Base-by-base conservation (phyloP, 2,329 filamentous ascomycete genomes). In the Colletotrichum sidae region DNA sequence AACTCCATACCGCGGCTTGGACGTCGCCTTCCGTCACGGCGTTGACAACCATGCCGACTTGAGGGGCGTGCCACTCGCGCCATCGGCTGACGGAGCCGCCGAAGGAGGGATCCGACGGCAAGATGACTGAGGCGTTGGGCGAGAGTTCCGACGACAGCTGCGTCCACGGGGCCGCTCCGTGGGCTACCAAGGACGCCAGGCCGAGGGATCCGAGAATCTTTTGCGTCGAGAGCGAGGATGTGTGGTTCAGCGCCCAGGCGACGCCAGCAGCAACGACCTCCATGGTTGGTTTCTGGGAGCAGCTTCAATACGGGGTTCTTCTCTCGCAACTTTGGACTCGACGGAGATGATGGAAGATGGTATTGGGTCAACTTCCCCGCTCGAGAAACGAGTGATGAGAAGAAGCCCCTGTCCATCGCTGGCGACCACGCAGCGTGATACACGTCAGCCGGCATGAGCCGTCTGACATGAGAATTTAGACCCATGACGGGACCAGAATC, bases 51-150 rank as follows among this genome's bases (percentile, higher is more conserved):
- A 35, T 53, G 9, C 42, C 53, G 4, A 55, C 35, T 11, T 58
- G 50, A 3, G 64, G 64, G 4, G 60, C 50, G 11, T 64, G 55
- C 60, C 55, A 60, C 13, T 64, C 60, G 3, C 60, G 42, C 60
- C 60, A 64, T n/a, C 60, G 54, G 17, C 6, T 41, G 13, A 13
- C 25, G 2, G 38, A 25, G 3, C 12, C 17, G 1, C 7, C 3
- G 11, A 62, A 62, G 4, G 39, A 38, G 6, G 53, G 15, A 6
- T 57, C 60, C 11, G 45, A 11, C 0, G 46, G 60, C 9, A 62
- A 15, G 7, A 57, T 11, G 3, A 62, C 17, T 4, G 59, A 57
- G 11, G 59, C 59, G 10, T 41, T n/a, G 10, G 59, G 25, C 11
- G 59, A 57, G 2, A 62, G 45, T 6, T 52, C 8, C n/a, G 52